A percentile compares a stretch with the other conserved stretches of the same genome.
These are phyloP conservation scores for Spatholobus suberectus DNA, from an alignment of 306 rosid species.

Conservation along the genomic window DNA sequence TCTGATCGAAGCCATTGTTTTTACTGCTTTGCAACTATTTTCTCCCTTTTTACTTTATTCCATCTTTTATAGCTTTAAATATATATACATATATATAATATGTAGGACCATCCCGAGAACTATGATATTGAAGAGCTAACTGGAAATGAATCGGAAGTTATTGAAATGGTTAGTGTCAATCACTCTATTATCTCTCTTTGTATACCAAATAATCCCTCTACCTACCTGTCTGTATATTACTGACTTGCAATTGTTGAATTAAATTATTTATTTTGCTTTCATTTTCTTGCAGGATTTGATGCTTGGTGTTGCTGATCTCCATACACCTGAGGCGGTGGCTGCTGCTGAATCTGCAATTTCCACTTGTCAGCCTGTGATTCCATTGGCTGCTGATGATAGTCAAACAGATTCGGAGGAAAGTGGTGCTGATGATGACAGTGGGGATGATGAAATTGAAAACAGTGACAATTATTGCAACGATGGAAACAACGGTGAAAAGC, in stretches of 20 bases:
- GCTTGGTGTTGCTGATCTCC: constrained; percentile 90
- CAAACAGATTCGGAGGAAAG: constrained; percentile 63
- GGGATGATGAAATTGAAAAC: constrained; percentile 28
- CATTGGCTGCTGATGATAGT: constrained; percentile 52
- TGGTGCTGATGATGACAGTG: constrained; percentile 39
- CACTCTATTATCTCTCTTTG: neutral
- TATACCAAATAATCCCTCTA: neutral
- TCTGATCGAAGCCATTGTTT: neutral
- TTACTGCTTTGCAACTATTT: neutral
- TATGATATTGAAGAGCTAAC: constrained; percentile 77
- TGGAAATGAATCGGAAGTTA: constrained; percentile 80
- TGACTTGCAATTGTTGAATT: constrained; percentile 17
- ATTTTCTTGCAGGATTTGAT: constrained; percentile 70
- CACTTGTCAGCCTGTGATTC: constrained; percentile 59
- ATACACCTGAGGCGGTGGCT: constrained; percentile 86
- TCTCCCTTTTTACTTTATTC: too few relatives aligned
- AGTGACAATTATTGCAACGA: constrained; percentile 23
- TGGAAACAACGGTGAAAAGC: constrained; percentile 23
- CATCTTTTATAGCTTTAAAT: neutral
- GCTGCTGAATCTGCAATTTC: constrained; percentile 86
- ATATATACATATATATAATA: neutral
- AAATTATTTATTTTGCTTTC: neutral
- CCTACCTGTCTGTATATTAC: neutral
- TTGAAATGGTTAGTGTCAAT: constrained; percentile 69
- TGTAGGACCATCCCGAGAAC: constrained; percentile 64